These are phyloP conservation scores for Wickerhamomyces canadensis DNA, from an alignment of 805 yeast genomes.

Conservation along the genomic window DNA sequence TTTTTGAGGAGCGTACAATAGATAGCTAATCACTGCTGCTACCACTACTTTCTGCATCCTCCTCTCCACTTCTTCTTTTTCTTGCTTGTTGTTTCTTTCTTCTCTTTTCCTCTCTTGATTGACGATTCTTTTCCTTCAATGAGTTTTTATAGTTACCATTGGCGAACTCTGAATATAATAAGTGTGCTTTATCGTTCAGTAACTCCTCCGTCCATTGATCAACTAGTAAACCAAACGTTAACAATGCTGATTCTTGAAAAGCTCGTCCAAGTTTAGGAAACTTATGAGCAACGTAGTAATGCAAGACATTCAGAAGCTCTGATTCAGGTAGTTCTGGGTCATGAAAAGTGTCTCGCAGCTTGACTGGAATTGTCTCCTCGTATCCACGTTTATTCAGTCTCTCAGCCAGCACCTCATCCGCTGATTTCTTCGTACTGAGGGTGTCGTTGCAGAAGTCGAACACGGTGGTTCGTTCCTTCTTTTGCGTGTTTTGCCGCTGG, in stretches of 20 bases:
- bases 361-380: constrained; percentile 18
- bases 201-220: constrained; percentile 32
- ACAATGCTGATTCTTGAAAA: constrained; percentile 33
- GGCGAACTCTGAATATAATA: constrained; percentile 6
- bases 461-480: too few relatives aligned
- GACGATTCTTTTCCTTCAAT: not conserved
- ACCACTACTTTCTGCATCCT: not conserved
- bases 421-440: not conserved
- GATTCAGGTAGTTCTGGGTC: constrained; percentile 17
- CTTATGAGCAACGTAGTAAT: constrained; percentile 26
- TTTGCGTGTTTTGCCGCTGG: too few relatives aligned
- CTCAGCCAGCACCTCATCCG: constrained; percentile 14
- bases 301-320: constrained; percentile 28
- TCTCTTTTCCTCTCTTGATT: constrained; percentile 3
- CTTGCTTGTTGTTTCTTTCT: constrained; percentile 1
- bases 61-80: constrained; percentile 1
- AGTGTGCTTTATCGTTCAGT: constrained; percentile 1
- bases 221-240: constrained; percentile 30
- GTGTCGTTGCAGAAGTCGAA: not conserved
- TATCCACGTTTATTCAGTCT: not conserved
- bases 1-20: too few relatives aligned
- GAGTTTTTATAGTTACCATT: not conserved
- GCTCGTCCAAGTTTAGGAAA: constrained; percentile 20
- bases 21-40: too few relatives aligned
- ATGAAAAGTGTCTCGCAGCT: constrained; percentile 5